These are phyloP conservation scores for Hanseniaspora pseudoguilliermondii DNA, from an alignment of 805 yeast genomes.

Conservation along the genomic window DNA sequence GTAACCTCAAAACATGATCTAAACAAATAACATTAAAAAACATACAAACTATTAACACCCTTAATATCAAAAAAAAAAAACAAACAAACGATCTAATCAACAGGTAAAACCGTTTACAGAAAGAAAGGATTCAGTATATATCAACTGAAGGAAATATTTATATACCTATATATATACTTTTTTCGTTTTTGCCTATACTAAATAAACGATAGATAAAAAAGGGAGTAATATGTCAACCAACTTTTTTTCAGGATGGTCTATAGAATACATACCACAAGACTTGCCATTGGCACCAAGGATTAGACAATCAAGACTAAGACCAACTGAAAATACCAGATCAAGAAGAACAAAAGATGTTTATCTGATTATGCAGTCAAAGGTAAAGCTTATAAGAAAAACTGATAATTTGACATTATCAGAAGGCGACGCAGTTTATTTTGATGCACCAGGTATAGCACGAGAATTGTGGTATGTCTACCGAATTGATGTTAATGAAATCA, in stretches of 20 bases:
- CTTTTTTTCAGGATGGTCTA: neutral
- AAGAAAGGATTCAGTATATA: too few relatives aligned
- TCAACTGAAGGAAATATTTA: too few relatives aligned
- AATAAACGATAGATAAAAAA: neutral
- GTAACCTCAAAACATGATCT: too few relatives aligned
- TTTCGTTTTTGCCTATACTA: too few relatives aligned
- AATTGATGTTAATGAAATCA: neutral
- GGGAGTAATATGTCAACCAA: neutral
- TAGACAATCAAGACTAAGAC: neutral
- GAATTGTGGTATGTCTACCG: slow-evolving; percentile 1
- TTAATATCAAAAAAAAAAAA: too few relatives aligned
- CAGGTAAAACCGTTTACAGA: too few relatives aligned
- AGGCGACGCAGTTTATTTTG: neutral
- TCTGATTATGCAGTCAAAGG: neutral
- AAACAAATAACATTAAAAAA: too few relatives aligned
- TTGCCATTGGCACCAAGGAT: neutral
- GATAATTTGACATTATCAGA: neutral
- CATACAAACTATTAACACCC: too few relatives aligned
- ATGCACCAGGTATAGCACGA: neutral
- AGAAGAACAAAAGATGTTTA: neutral
- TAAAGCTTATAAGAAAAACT: neutral
- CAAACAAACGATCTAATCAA: too few relatives aligned
- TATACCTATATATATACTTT: too few relatives aligned
- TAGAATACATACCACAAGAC: neutral
- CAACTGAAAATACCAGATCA: neutral